Conservation (phyloP, 2,329 filamentous ascomycete species). For the Neoarthrinium moseri region DNA sequence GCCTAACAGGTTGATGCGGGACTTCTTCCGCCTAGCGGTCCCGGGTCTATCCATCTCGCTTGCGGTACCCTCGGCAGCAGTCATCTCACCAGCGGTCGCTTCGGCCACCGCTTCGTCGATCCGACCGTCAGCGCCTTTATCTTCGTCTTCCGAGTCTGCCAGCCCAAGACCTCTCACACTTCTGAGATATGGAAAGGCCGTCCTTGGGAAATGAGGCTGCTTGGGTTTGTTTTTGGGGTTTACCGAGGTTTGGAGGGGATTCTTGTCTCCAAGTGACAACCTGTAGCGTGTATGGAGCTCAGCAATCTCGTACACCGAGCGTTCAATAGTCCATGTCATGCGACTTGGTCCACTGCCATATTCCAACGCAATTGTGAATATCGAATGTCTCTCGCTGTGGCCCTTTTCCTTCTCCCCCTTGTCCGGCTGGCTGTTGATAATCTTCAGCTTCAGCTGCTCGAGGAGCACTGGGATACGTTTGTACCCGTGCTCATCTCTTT, state of each 20-base stretch:
- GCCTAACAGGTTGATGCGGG: slow-evolving; percentile 49
- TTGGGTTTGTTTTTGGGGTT: slow-evolving; percentile 69
- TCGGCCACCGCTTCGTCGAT: slow-evolving; percentile 32
- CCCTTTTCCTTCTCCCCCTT: slow-evolving; percentile 64
- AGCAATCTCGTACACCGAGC: slow-evolving; percentile 84
- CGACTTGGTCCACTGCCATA: slow-evolving; percentile 93
- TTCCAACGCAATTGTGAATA: slow-evolving; percentile 90
- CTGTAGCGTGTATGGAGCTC: slow-evolving; percentile 95
- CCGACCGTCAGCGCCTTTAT: slow-evolving; percentile 37
- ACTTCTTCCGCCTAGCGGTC: slow-evolving; percentile 41
- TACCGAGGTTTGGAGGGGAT: slow-evolving; percentile 69
- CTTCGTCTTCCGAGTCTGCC: slow-evolving; percentile 77
- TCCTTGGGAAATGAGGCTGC: slow-evolving; percentile 86
- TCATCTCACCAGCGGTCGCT: slow-evolving; percentile 41
- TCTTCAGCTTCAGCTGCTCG: slow-evolving; percentile 87
- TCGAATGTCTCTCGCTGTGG: slow-evolving; percentile 68
- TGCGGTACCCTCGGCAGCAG: slow-evolving; percentile 61
- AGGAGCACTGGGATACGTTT: slow-evolving; percentile 92
- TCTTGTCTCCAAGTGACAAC: slow-evolving; percentile 78
- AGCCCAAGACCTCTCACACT: slow-evolving; percentile 68
- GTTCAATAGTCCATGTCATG: slow-evolving; percentile 93
- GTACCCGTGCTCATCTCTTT: slow-evolving; percentile 93
- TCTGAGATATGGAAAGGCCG: slow-evolving; percentile 85
- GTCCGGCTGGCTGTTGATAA: slow-evolving; percentile 74
- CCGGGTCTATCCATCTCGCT: slow-evolving; percentile 64